Percentiles rank a stretch among this genome's conserved stretches.
phyloP scores from a whole-genome alignment of 805 yeast genomes.

The Cyberlindnera euphorbiae region DNA sequence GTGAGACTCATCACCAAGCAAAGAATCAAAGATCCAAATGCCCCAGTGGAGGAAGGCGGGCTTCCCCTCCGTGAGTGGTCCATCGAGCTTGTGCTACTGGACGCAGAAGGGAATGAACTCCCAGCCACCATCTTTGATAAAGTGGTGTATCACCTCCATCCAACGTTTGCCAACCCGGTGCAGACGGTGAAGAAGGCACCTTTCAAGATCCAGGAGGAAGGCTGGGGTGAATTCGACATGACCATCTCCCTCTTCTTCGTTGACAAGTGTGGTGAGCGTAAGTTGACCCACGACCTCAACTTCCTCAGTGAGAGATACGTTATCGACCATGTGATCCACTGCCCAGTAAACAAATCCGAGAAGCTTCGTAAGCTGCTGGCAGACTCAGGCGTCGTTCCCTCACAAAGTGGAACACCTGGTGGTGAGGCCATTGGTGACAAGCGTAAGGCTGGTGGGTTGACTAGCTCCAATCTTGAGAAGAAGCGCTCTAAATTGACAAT shows the following conservation, averaged over 20 bases:
- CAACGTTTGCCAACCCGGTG: constrained; percentile 87
- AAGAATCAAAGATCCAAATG: constrained; percentile 64
- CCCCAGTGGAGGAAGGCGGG: constrained; percentile 80
- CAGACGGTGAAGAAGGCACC: constrained; percentile 80
- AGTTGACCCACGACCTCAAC: constrained; percentile 83
- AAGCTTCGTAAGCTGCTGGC: constrained; percentile 64
- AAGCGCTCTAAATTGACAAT: constrained; percentile 27
- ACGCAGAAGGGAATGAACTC: constrained; percentile 73
- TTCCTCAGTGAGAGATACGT: constrained; percentile 73
- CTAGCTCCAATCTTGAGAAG: constrained; percentile 23
- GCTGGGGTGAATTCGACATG: constrained; percentile 98
- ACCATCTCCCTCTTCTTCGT: constrained; percentile 70
- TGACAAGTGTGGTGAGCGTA: constrained; percentile 87
- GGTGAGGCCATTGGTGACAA: constrained; percentile 32
- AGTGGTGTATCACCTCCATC: constrained; percentile 91
- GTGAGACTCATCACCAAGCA: constrained; percentile 85
- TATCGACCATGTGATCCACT: constrained; percentile 69
- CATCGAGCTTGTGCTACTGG: constrained; percentile 68
- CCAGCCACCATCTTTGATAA: constrained; percentile 88
- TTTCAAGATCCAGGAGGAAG: constrained; percentile 83
- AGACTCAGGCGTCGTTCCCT: constrained; percentile 82
- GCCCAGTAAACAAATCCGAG: constrained; percentile 70
- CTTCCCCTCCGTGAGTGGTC: constrained; percentile 96
- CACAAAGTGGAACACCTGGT: constrained; percentile 19
- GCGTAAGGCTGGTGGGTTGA: constrained; percentile 29